Percentiles rank a stretch among this genome's conserved stretches.
Conservation (phyloP, 495 filamentous ascomycete genomes). For the Aspergillus baeticus region DNA sequence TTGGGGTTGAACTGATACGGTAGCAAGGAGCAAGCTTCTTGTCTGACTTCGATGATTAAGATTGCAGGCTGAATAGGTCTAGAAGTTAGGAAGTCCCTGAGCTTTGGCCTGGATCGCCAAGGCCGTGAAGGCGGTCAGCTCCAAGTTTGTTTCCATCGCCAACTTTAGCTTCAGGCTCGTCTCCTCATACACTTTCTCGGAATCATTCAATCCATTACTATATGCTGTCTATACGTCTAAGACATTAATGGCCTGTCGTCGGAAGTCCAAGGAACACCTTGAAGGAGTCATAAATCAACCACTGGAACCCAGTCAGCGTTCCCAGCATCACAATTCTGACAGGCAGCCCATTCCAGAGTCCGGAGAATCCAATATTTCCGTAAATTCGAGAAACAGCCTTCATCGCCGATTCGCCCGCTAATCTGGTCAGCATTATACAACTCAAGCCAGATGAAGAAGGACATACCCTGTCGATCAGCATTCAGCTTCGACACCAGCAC, state of each 20-base stretch:
- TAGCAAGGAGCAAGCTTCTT: not conserved
- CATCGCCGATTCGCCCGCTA: conserved; percentile 62
- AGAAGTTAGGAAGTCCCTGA: conserved; percentile 1
- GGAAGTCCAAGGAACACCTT: conserved; percentile 69
- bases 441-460: not conserved
- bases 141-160: not conserved
- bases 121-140: conserved; percentile 19
- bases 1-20: not conserved
- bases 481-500: conserved; percentile 75
- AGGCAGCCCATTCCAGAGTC: conserved; percentile 68
- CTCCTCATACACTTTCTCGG: not conserved
- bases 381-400: conserved; percentile 66
- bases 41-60: not conserved
- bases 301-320: conserved; percentile 69
- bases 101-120: conserved; percentile 10
- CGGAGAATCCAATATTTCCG: conserved; percentile 67
- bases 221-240: not conserved
- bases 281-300: conserved; percentile 77
- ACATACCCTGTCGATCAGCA: conserved; percentile 59
- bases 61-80: not conserved
- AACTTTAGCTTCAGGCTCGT: not conserved
- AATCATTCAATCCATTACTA: not conserved
- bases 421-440: conserved; percentile 8
- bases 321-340: conserved; percentile 67
- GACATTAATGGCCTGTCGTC: conserved; percentile 58